Evolutionary conservation across 2,329 filamentous ascomycete species (phyloP), one percentile per base, ranked within the genome.

Genomic region (Fusarium musae): DNA sequence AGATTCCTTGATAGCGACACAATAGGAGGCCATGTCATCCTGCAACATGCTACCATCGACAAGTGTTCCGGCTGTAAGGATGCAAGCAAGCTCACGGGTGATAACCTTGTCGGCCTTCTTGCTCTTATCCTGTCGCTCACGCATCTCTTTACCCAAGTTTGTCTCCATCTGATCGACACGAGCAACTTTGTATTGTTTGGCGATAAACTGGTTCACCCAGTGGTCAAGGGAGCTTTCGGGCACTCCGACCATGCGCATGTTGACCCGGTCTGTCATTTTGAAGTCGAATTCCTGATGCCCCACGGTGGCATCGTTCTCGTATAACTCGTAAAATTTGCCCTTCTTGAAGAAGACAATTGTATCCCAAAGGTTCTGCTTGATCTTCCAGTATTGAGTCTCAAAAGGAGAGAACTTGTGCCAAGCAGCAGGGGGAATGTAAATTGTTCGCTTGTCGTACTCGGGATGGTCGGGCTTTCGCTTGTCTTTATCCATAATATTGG

Each of bases 281-380:
- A 99, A 88, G 81, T 99, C 96, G 77, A 99, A 99, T 21, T 98
- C 87, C 81, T 98, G 96, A 80, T 99, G 95, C 9, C 96, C 96
- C 63, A 98, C 92, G 0, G 96, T 97, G 9, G 96, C 96, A 82
- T 99, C 96, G 69, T 98, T 97, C 81, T 99, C 96, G 79, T 98
- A 99, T 0, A 99, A 87, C 81, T 99, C 96, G 80, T 98, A 99
- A 83, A 99, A 99, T 78, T 99, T 99, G 78, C 96, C 96, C 86
- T 99, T 99, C 83, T 98, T 99, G 91, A 99, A 99, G 84, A 99
- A 99, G 21, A 99, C 96, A 50, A 99, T 92, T 0, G 95, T 98
- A 75, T 98, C 95, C 93, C 94, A 98, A 74, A 97, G 93, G 77
- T 98, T 98, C 82, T 95, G 93, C 84, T 99, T 99, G 82, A 99